Evolutionary conservation across 1,284 basidiomycete genomes (phyloP).

Genomic region (Malassezia pachydermatis): DNA sequence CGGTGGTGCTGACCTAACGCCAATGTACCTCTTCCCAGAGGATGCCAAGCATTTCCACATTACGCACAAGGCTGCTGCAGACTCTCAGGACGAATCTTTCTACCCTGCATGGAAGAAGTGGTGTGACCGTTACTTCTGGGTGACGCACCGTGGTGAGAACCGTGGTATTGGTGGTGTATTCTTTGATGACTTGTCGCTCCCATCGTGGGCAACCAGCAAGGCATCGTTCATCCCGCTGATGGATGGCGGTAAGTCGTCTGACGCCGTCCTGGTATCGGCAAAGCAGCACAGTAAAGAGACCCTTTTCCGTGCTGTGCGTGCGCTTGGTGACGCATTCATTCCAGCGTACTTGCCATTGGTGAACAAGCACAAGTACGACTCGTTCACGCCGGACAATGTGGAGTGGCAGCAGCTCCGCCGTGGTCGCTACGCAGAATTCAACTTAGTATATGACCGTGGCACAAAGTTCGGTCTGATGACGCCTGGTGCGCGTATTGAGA

Average conservation of each 20-base stretch:
- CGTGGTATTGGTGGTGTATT: slow-evolving; percentile 91
- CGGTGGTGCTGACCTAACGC: slow-evolving; percentile 90
- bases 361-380: slow-evolving; percentile 27
- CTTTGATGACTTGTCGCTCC: slow-evolving; percentile 59
- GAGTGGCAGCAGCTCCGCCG: slow-evolving; percentile 42
- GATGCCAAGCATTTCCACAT: slow-evolving; percentile 80
- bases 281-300: slow-evolving; percentile 32
- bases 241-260: slow-evolving; percentile 24
- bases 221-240: slow-evolving; percentile 26
- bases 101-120: slow-evolving; percentile 80
- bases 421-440: slow-evolving; percentile 47
- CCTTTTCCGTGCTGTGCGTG: slow-evolving; percentile 38
- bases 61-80: slow-evolving; percentile 67
- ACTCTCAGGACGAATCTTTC: slow-evolving; percentile 60
- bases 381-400: slow-evolving; percentile 25
- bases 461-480: slow-evolving; percentile 48
- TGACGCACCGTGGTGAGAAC: slow-evolving; percentile 79
- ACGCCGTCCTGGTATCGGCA: slow-evolving; percentile 18
- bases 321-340: slow-evolving; percentile 42
- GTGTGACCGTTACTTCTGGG: slow-evolving; percentile 96
- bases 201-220: slow-evolving; percentile 19
- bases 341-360: slow-evolving; percentile 44
- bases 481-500: slow-evolving; percentile 46
- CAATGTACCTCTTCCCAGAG: slow-evolving; percentile 77
- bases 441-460: slow-evolving; percentile 45